Conservation (phyloP, 495 filamentous ascomycete species). For the Amphirosellinia nigrospora region DNA sequence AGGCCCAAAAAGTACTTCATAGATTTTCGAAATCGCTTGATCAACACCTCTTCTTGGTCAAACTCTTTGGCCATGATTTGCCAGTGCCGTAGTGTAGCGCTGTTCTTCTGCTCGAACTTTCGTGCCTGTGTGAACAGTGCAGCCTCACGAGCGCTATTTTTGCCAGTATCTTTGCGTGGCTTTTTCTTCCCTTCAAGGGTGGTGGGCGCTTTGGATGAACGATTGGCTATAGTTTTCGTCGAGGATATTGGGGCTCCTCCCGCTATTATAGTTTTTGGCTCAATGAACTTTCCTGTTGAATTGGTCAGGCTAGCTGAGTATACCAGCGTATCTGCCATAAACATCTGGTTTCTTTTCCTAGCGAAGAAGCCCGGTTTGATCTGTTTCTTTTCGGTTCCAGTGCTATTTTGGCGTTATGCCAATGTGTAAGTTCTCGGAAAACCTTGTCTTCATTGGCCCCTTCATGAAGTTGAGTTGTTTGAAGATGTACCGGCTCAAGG, state of each 20-base stretch:
- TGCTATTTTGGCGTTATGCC: constrained; percentile 65
- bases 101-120: constrained; percentile 39
- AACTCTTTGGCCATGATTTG: constrained; percentile 32
- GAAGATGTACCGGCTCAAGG: constrained; percentile 59
- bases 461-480: constrained; percentile 35
- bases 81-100: constrained; percentile 33
- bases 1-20: constrained; percentile 50
- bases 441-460: constrained; percentile 39
- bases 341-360: constrained; percentile 54
- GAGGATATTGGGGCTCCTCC: background rate
- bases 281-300: constrained; percentile 64
- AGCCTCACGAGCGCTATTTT: constrained; percentile 35
- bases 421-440: constrained; percentile 67
- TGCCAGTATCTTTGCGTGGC: constrained; percentile 23
- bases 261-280: constrained; percentile 63
- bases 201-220: background rate
- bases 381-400: constrained; percentile 49
- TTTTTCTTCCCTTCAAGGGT: constrained; percentile 35
- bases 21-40: constrained; percentile 50
- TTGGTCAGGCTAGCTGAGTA: constrained; percentile 77
- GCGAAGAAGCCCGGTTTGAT: constrained; percentile 34
- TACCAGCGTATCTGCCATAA: constrained; percentile 65
- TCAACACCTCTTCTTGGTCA: constrained; percentile 37
- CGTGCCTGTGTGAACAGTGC: constrained; percentile 33
- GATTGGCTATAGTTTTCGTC: background rate